These are phyloP conservation scores for Chiua virens DNA, from an alignment of 768 basidiomycete species.

Conservation along the genomic window DNA sequence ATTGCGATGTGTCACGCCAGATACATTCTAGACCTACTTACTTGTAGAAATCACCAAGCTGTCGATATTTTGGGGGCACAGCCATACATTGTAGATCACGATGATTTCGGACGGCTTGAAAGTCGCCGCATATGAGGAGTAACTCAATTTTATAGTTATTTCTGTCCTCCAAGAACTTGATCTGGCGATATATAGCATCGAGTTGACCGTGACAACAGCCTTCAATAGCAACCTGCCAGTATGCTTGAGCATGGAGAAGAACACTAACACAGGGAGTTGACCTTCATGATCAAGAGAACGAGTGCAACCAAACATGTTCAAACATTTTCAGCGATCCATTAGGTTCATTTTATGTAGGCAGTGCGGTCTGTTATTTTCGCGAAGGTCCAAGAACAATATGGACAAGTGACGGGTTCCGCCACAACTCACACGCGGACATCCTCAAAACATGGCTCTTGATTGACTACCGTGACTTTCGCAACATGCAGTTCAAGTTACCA, in stretches of 20 bases:
- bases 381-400: neutral
- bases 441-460: neutral
- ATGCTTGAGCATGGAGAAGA: conserved; percentile 3
- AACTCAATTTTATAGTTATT: conserved; percentile 75
- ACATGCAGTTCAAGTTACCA: conserved; percentile 27
- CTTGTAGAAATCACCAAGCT: conserved; percentile 84
- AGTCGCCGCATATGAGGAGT: conserved; percentile 94
- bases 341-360: too few species aligned
- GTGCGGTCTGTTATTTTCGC: too few species aligned
- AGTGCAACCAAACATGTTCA: too few species aligned
- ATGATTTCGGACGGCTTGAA: conserved; percentile 86
- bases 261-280: neutral
- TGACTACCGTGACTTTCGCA: neutral
- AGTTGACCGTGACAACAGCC: conserved; percentile 96
- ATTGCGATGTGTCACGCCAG: neutral
- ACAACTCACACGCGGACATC: conserved; percentile 15
- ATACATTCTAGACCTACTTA: conserved; percentile 44
- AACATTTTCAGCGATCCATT: too few species aligned
- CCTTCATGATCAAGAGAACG: conserved; percentile 22
- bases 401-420: too few species aligned
- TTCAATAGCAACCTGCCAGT: conserved; percentile 75
- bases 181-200: conserved; percentile 79
- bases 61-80: conserved; percentile 85
- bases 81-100: conserved; percentile 89
- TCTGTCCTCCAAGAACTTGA: conserved; percentile 58